Evolutionary conservation across 2,329 filamentous ascomycete species (phyloP), one percentile per base, ranked within the genome.

Genomic region (Cladophialophora bantiana): DNA sequence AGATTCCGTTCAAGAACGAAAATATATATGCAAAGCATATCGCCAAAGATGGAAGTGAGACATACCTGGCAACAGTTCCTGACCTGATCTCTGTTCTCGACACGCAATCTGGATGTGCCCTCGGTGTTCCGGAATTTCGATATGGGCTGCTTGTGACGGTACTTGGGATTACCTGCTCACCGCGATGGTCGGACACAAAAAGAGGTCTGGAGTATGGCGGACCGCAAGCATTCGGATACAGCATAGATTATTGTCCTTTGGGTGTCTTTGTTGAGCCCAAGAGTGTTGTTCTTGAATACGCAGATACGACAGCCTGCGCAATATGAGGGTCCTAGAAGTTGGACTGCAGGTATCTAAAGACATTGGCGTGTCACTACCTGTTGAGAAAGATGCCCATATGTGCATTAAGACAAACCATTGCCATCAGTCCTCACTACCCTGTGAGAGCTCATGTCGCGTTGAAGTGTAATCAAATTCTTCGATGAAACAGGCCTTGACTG

Each of bases 1-100:
- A 86, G 74, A 88, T 91, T 57, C 88, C 88, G 0, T 91, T 91
- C 80, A 90, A 90, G 78, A 91, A 91, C 75, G 89, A 91, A 74
- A 91, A 91, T 72, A 89, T 91, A 53, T 85, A 85, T n/a, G 88
- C 85, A 0, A 75, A 78, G 64, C 77, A 79, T 48, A 74, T 73
- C 6, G 66, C 76, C 71, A 66, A 77, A 63, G 60, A 72, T 71
- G 73, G 78, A 48, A 77, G 76, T 45, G 78, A 79, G 59, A 77
- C 76, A 10, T 62, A 65, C 40, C 65, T 86, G 9, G 83, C 83
- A 1, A 81, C 84, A 1, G 85, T 86, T 1, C 86, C 86, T 0
- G 86, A 88, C 64, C 74, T 88, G 5, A 84, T 88, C 62, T 79
- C 81, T 0, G 78, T 87, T 9, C 80, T 88, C n/a, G 85, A 87